phyloP scores from a whole-genome alignment of 108 stramenopile species.

The Conticribra guillardii region DNA sequence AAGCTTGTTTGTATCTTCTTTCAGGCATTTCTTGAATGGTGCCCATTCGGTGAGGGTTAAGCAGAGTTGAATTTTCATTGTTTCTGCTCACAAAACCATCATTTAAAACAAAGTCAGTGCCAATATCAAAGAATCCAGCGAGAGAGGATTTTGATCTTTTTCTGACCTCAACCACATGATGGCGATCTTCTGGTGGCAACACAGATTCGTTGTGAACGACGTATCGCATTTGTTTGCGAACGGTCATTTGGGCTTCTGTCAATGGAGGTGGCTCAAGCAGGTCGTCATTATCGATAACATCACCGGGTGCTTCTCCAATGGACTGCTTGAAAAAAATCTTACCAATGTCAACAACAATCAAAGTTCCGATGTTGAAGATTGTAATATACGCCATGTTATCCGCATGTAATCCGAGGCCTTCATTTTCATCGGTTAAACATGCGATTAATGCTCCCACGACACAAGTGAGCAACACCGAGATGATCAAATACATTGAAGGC shows the following conservation, averaged over 20 bases:
- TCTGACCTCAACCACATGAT: slow-evolving; percentile 34
- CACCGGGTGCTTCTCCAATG: slow-evolving; percentile 62
- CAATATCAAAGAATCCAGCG: slow-evolving; percentile 38
- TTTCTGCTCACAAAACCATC: slow-evolving; percentile 29
- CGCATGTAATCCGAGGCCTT: slow-evolving; percentile 21
- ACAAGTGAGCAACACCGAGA: slow-evolving; percentile 54
- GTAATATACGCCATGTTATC: slow-evolving; percentile 41
- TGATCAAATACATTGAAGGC: slow-evolving; percentile 44
- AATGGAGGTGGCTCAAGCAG: slow-evolving; percentile 34
- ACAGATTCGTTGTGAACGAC: slow-evolving; percentile 47
- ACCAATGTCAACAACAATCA: slow-evolving; percentile 57
- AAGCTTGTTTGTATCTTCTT: not conserved
- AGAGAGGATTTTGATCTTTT: slow-evolving; percentile 11
- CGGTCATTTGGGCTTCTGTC: slow-evolving; percentile 48
- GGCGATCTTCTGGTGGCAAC: slow-evolving; percentile 30
- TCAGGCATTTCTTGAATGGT: not conserved
- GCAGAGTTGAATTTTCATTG: not conserved
- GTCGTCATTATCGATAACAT: slow-evolving; percentile 54
- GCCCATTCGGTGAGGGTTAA: not conserved
- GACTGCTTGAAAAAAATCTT: slow-evolving; percentile 55
- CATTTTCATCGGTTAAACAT: slow-evolving; percentile 21
- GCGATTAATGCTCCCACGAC: slow-evolving; percentile 50
- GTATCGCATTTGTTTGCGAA: slow-evolving; percentile 52
- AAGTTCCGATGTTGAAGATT: slow-evolving; percentile 51
- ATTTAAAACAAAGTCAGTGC: slow-evolving; percentile 27